Evolutionary conservation across 1,284 basidiomycete genomes (phyloP).

Genomic region (Ganoderma sinense): DNA sequence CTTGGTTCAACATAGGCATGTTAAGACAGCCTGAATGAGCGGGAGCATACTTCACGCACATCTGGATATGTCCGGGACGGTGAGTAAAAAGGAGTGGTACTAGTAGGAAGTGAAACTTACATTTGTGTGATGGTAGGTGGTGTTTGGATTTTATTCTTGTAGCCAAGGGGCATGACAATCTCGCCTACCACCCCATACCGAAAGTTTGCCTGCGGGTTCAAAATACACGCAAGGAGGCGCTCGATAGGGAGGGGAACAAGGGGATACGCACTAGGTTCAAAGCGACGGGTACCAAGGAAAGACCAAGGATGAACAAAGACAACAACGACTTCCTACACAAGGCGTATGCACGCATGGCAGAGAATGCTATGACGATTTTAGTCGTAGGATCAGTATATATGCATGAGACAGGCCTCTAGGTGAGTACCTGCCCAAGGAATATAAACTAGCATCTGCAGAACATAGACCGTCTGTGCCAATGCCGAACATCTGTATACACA

Average conservation of each 20-base stretch:
- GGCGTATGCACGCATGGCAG: slow-evolving; percentile 1
- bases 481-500: background rate
- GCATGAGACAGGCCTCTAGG: background rate
- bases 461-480: background rate
- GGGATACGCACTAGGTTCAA: background rate
- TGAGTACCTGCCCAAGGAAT: background rate
- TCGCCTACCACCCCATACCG: background rate
- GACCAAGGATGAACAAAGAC: background rate
- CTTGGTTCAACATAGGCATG: background rate
- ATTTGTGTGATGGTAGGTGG: background rate
- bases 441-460: background rate
- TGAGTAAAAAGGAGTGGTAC: background rate
- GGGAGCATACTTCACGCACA: no score
- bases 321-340: background rate
- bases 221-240: background rate
- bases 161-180: background rate
- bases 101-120: background rate
- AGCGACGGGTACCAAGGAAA: background rate
- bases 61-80: background rate
- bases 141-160: background rate
- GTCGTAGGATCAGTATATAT: background rate
- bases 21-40: background rate
- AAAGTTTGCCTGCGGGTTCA: background rate
- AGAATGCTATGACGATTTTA: background rate
- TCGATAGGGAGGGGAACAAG: background rate